These are phyloP conservation scores for Blastobotrys capitulatus DNA, from an alignment of 1,139 yeast species.

Conservation along the genomic window DNA sequence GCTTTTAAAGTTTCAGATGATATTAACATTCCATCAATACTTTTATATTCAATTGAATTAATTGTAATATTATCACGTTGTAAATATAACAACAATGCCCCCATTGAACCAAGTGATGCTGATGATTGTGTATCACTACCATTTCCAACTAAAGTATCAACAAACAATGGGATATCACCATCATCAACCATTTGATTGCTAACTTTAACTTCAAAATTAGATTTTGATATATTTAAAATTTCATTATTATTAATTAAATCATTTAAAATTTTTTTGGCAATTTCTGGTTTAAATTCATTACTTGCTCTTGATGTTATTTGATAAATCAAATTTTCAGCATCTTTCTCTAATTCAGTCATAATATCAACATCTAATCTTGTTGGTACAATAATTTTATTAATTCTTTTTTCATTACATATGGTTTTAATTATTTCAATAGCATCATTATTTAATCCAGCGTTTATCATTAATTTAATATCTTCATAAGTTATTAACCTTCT, in stretches of 20 bases:
- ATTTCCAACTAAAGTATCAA: background rate
- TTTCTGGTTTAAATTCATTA: background rate
- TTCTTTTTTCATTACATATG: background rate
- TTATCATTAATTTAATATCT: background rate
- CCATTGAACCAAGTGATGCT: background rate
- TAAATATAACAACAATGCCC: constrained; percentile 2
- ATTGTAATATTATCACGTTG: background rate
- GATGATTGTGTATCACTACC: too few relatives aligned
- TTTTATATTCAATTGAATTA: background rate
- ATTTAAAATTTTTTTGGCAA: background rate
- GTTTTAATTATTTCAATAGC: background rate
- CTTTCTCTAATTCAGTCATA: background rate
- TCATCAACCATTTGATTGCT: constrained; percentile 1
- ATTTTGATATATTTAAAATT: background rate
- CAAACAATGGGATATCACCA: background rate
- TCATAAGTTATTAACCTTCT: background rate
- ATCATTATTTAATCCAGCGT: background rate
- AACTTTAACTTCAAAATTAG: constrained; percentile 1
- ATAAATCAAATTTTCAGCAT: background rate
- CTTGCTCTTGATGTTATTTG: background rate
- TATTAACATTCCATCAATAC: background rate
- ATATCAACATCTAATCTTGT: background rate
- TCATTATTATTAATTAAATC: background rate
- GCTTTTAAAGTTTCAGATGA: background rate
- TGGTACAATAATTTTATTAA: background rate